Evolutionary conservation across 2,329 filamentous ascomycete species (phyloP).

Genomic region (Penicillium concentricum): DNA sequence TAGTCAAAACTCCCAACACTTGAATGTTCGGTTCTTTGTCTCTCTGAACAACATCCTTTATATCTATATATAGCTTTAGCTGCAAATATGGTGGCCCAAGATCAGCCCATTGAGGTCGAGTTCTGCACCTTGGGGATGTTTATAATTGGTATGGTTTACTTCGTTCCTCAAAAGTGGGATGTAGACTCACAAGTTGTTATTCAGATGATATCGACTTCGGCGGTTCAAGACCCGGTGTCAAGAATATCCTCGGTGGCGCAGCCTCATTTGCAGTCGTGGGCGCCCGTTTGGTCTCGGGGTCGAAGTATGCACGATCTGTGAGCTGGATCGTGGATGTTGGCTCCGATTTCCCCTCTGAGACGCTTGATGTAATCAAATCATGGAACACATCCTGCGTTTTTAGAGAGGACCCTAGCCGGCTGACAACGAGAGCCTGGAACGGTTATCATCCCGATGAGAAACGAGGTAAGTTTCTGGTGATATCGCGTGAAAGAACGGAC

Average conservation of each 20-base stretch:
- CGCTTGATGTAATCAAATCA: slow-evolving; percentile 63
- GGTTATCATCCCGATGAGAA: slow-evolving; percentile 73
- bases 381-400: slow-evolving; percentile 77
- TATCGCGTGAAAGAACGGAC: neutral
- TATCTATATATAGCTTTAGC: slow-evolving; percentile 15
- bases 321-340: slow-evolving; percentile 92
- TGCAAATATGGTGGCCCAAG: neutral
- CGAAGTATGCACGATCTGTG: slow-evolving; percentile 63
- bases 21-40: neutral
- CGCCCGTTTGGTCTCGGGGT: slow-evolving; percentile 80
- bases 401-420: slow-evolving; percentile 62
- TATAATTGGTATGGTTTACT: slow-evolving; percentile 54
- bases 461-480: slow-evolving; percentile 45
- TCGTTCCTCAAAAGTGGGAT: neutral
- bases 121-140: slow-evolving; percentile 65
- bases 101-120: slow-evolving; percentile 40
- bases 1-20: neutral
- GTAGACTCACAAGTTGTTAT: slow-evolving; percentile 14
- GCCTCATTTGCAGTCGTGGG: slow-evolving; percentile 85
- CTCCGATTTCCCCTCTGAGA: slow-evolving; percentile 73
- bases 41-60: neutral
- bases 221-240: slow-evolving; percentile 65
- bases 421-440: slow-evolving; percentile 92
- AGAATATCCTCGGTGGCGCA: slow-evolving; percentile 81
- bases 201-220: slow-evolving; percentile 88